phyloP scores from a whole-genome alignment of 257 asterid species.

The Jacaranda copaia region DNA sequence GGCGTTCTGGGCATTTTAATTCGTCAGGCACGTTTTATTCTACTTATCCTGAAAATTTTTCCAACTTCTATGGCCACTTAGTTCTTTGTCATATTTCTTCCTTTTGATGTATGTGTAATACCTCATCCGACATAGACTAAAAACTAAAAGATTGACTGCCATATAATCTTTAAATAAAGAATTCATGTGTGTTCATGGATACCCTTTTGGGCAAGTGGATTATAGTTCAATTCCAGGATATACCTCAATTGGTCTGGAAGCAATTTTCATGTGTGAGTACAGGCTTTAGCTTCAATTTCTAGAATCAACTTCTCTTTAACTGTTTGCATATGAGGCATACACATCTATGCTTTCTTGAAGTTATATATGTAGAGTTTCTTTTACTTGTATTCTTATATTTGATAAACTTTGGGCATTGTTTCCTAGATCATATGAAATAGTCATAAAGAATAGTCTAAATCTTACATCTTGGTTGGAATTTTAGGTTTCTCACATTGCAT shows the following conservation, averaged over 20 bases:
- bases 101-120: no score
- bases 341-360: not conserved
- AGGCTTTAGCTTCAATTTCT: no score
- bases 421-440: not conserved
- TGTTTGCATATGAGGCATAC: no score
- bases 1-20: slow-evolving; percentile 65
- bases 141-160: no score
- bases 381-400: slow-evolving; percentile 9
- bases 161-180: no score
- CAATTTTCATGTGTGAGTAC: no score
- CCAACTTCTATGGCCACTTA: not conserved
- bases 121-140: no score
- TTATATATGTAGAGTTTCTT: not conserved
- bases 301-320: no score
- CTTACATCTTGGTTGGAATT: slow-evolving; percentile 33
- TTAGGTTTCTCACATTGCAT: slow-evolving; percentile 81
- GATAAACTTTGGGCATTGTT: slow-evolving; percentile 4
- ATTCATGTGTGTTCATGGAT: no score
- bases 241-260: no score
- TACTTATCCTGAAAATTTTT: not conserved
- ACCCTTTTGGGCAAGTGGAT: no score
- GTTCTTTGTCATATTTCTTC: slow-evolving; percentile 1
- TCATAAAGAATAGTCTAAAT: not conserved
- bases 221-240: no score
- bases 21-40: slow-evolving; percentile 66